Percentiles rank a stretch among this genome's conserved stretches.
Evolutionary conservation across 179 eudicot genomes (phyloP).

Genomic region (Beta macrorhiza): DNA sequence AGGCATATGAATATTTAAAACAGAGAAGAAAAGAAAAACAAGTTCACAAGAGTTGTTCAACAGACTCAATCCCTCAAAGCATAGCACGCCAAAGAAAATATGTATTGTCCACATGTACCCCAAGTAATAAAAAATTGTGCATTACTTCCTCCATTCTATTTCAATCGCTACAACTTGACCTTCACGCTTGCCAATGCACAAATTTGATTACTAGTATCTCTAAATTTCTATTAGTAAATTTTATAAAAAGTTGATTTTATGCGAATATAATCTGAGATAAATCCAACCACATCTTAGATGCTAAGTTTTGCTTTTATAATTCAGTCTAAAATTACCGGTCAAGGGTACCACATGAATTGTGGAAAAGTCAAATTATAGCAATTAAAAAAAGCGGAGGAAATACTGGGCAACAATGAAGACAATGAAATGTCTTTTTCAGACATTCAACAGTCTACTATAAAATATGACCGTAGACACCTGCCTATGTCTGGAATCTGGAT

Average conservation of each 20-base stretch:
- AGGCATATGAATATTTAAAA: not conserved
- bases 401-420: conserved; percentile 27
- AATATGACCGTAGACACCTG: conserved; percentile 22
- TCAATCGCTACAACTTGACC: too few relatives aligned
- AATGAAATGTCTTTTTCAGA: conserved; percentile 20
- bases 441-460: conserved; percentile 27
- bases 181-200: too few relatives aligned
- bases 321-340: too few relatives aligned
- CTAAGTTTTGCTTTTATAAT: too few relatives aligned
- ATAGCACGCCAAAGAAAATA: not conserved
- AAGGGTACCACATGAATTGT: too few relatives aligned
- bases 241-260: too few relatives aligned
- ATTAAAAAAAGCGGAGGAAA: conserved; percentile 11
- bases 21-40: not conserved
- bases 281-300: too few relatives aligned
- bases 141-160: too few relatives aligned
- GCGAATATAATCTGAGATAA: too few relatives aligned
- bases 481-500: conserved; percentile 20
- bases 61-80: not conserved
- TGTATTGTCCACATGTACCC: conserved; percentile 27
- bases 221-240: too few relatives aligned
- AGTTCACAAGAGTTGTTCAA: not conserved
- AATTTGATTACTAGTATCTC: too few relatives aligned
- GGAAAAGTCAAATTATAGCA: conserved; percentile 8
- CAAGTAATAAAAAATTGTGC: not conserved